Evolutionary conservation across 1,284 basidiomycete species (phyloP).

Genomic region (Inonotus hispidus): DNA sequence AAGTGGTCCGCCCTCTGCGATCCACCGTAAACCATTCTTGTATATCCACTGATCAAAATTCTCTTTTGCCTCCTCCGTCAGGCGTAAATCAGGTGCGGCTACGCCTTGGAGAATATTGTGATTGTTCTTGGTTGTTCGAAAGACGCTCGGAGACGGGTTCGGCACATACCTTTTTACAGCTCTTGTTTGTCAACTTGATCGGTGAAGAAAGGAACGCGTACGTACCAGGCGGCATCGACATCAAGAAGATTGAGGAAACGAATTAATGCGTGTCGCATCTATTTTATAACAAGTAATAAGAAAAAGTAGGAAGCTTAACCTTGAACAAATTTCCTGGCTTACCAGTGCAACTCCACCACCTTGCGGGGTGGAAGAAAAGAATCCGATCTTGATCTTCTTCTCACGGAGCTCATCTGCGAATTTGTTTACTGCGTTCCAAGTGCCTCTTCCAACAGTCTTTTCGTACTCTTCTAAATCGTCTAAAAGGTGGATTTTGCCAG

Average conservation of each 20-base stretch:
- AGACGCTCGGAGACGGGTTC: conserved; percentile 79
- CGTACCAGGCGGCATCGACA: conserved; percentile 75
- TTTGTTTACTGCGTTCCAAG: conserved; percentile 74
- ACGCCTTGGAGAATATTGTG: conserved; percentile 88
- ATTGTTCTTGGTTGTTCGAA: conserved; percentile 90
- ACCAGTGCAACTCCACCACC: conserved; percentile 88
- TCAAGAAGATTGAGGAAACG: conserved; percentile 75
- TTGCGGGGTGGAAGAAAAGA: conserved; percentile 88
- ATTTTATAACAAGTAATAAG: conserved; percentile 14
- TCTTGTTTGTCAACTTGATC: background rate
- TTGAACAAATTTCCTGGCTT: conserved; percentile 25
- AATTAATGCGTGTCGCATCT: conserved; percentile 88
- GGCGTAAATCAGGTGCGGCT: conserved; percentile 64
- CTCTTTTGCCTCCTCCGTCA: conserved; percentile 70
- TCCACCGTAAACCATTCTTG: conserved; percentile 79
- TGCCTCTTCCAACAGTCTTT: conserved; percentile 60
- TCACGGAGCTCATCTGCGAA: conserved; percentile 76
- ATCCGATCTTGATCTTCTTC: conserved; percentile 79
- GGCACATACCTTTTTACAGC: conserved; percentile 66
- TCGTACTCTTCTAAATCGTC: conserved; percentile 71
- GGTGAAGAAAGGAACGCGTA: conserved; percentile 9
- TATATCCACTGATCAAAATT: conserved; percentile 85
- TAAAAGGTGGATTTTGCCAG: conserved; percentile 71
- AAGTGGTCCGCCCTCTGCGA: conserved; percentile 71
- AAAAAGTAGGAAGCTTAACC: background rate